These are phyloP conservation scores for Quercus aquifolioides DNA, from an alignment of 306 rosid species.

Conservation along the genomic window DNA sequence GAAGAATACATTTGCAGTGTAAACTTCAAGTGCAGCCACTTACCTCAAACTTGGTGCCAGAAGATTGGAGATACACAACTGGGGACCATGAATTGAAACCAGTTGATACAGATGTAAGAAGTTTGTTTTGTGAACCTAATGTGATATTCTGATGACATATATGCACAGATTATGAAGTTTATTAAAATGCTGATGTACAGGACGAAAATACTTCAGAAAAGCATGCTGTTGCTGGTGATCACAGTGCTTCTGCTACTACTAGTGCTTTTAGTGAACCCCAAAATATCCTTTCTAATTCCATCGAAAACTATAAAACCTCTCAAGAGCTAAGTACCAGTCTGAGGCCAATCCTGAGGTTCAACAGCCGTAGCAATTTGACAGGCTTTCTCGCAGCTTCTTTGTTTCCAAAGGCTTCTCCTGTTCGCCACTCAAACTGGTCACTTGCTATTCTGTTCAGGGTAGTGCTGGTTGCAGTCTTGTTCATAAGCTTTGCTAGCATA, in stretches of 20 bases:
- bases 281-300: conserved; percentile 19
- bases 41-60: conserved; percentile 5
- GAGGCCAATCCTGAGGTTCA: conserved; percentile 10
- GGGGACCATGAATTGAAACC: conserved; percentile 40
- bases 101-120: conserved; percentile 45
- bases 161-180: conserved; percentile 21
- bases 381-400: conserved; percentile 24
- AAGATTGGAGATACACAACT: conserved; percentile 5
- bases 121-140: conserved; percentile 13
- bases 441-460: conserved; percentile 36
- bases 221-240: conserved; percentile 19
- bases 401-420: conserved; percentile 28
- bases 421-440: conserved; percentile 30
- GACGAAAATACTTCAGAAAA: conserved; percentile 34
- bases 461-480: conserved; percentile 34
- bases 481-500: conserved; percentile 43
- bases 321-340: conserved; percentile 12
- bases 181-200: conserved; percentile 42
- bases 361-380: conserved; percentile 16
- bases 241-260: conserved; percentile 1
- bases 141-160: conserved; percentile 3
- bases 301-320: conserved; percentile 19
- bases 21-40: not conserved
- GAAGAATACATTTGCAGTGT: conserved; percentile 48
- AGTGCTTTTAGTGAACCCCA: conserved; percentile 9